phyloP scores from a whole-genome alignment of 2,329 filamentous ascomycete genomes.

The Periconia digitata region DNA sequence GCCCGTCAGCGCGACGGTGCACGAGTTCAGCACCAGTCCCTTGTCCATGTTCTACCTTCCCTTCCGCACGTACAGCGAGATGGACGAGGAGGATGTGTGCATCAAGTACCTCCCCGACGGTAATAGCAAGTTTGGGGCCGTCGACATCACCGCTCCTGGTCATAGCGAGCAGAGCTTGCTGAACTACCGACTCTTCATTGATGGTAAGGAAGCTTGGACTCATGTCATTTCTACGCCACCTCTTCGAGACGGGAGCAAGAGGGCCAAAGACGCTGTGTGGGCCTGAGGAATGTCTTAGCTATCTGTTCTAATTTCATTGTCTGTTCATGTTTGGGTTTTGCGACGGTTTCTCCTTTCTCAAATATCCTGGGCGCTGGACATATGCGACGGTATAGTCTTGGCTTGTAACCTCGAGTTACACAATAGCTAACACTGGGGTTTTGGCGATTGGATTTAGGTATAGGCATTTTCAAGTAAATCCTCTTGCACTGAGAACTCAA shows the following conservation, averaged over 20 bases:
- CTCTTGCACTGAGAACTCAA: too few relatives aligned
- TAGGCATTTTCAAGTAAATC: too few relatives aligned
- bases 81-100: slow-evolving; percentile 77
- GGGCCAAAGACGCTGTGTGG: slow-evolving; percentile 51
- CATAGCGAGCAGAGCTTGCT: slow-evolving; percentile 70
- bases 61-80: slow-evolving; percentile 77
- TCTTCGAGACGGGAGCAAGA: slow-evolving; percentile 40
- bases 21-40: slow-evolving; percentile 91
- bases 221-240: slow-evolving; percentile 50
- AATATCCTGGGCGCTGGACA: too few relatives aligned
- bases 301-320: too few relatives aligned
- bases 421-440: too few relatives aligned
- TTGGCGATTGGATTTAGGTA: too few relatives aligned
- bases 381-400: too few relatives aligned
- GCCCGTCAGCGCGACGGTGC: slow-evolving; percentile 57
- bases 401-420: too few relatives aligned
- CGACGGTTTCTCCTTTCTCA: too few relatives aligned
- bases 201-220: slow-evolving; percentile 79
- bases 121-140: slow-evolving; percentile 83
- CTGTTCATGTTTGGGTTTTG: too few relatives aligned
- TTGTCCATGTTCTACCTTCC: slow-evolving; percentile 94
- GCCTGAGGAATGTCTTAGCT: slow-evolving; percentile 36
- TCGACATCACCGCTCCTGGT: slow-evolving; percentile 72
- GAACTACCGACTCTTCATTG: slow-evolving; percentile 78
- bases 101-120: slow-evolving; percentile 86